Evolutionary conservation across 2,329 filamentous ascomycete species (phyloP), one percentile per base, ranked within the genome.

Genomic region (Bipolaris oryzae): DNA sequence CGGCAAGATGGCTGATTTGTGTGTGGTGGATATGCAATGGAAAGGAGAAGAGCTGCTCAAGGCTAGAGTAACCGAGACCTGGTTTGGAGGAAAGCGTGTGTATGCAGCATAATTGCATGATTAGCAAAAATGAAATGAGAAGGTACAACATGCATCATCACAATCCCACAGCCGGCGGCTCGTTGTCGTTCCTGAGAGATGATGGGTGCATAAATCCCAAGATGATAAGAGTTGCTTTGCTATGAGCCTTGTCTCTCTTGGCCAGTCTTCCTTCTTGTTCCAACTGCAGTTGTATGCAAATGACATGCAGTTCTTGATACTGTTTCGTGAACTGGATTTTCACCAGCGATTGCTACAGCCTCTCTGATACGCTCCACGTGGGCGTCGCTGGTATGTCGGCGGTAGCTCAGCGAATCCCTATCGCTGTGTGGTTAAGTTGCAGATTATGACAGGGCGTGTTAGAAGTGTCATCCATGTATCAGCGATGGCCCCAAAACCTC

Each of bases 1-100:
- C 0, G 85, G 85, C 0, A 76, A 82, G 67, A 76, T 80, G 61
- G 86, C 86, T 0, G 86, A 89, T 62, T 85, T 88, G 51, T 81
- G 83, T 16, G 74, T 84, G 1, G 74, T 84, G 39, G 79, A 85
- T 55, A 80, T 85, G 76, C 72, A 78, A 21, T 82, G 82, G 77
- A 77, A 79, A 20, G 76, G 78, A 16, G 77, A 78, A 21, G 76
- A 74, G 61, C 67, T 87, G 54, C 72, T 84, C 46, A 65, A 77
- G 9, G 82, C 81, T 0, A 72, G 67, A 18, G 76, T 85, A 0
- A 61, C 65, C 49, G 78, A 85, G 76, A 86, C 84, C 0, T 86
- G 83, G 83, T 82, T 82, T 59, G 76, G 74, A 7, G 84, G 84
- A 13, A 58, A 55, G 51, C 66, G 58, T 31, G 70, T 74, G 5